phyloP scores from a whole-genome alignment of 352 stramenopile genomes.

The Globisporangium camurandrum region DNA sequence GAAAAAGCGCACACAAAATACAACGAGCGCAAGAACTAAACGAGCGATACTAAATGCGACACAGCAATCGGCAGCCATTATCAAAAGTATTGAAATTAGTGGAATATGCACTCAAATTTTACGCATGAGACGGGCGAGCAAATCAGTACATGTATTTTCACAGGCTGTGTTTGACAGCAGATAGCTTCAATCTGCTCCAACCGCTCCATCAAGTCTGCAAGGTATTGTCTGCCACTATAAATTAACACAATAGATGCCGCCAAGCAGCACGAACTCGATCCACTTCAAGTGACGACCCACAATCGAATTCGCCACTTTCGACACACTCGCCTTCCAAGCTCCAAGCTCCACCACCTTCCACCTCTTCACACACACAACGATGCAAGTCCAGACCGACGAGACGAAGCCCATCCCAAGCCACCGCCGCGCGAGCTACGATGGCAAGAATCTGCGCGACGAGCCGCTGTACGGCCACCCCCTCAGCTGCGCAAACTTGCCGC shows the following conservation, averaged over 20 bases:
- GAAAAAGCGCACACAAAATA: neutral
- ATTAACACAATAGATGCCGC: too few relatives aligned
- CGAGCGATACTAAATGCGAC: too few relatives aligned
- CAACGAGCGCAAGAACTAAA: neutral
- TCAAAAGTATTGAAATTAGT: too few relatives aligned
- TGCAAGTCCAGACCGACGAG: constrained; percentile 33
- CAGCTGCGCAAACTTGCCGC: constrained; percentile 60
- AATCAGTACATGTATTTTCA: too few relatives aligned
- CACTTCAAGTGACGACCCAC: neutral
- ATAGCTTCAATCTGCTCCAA: too few relatives aligned
- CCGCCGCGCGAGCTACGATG: constrained; percentile 14
- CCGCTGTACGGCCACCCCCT: constrained; percentile 79
- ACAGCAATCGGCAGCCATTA: too few relatives aligned
- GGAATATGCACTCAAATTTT: too few relatives aligned
- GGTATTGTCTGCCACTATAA: too few relatives aligned
- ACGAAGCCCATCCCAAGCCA: constrained; percentile 2
- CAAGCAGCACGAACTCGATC: too few relatives aligned
- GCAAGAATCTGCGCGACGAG: constrained; percentile 20
- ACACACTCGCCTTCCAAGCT: neutral
- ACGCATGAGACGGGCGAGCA: too few relatives aligned
- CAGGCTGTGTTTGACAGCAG: too few relatives aligned
- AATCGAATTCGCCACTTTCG: neutral
- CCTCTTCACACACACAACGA: constrained; percentile 1
- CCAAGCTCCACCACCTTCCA: neutral
- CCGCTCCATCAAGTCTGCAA: too few relatives aligned